phyloP scores from a whole-genome alignment of 768 basidiomycete species.

The Mycena albidolilacea region DNA sequence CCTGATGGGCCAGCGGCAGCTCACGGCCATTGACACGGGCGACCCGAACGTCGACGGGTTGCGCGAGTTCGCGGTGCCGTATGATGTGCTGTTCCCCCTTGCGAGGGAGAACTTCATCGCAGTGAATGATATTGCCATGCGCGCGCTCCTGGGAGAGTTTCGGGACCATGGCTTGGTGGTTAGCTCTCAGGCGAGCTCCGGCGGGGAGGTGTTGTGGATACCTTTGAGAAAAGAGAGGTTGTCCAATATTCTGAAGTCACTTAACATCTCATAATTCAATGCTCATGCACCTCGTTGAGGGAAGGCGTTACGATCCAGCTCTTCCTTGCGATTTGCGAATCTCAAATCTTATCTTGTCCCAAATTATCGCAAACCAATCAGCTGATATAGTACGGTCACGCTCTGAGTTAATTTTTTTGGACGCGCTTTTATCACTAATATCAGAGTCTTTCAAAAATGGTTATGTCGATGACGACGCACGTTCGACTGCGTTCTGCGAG shows the following conservation, averaged over 20 bases:
- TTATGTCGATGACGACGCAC: no score
- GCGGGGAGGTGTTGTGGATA: conserved; percentile 87
- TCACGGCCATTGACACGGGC: conserved; percentile 67
- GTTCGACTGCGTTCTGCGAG: no score
- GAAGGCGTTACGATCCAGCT: no score
- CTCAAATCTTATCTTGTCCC: no score
- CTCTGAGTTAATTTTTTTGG: no score
- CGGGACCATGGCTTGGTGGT: conserved; percentile 92
- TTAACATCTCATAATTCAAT: conserved; percentile 15
- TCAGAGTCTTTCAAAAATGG: no score
- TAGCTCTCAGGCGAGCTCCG: conserved; percentile 57
- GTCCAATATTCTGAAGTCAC: conserved; percentile 56
- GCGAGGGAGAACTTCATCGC: conserved; percentile 91
- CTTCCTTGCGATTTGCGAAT: no score
- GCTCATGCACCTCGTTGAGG: no score
- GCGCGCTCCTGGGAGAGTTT: conserved; percentile 90
- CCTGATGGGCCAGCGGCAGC: conserved; percentile 77
- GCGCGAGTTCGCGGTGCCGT: conserved; percentile 71
- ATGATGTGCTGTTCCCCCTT: conserved; percentile 78
- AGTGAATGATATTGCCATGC: conserved; percentile 87
- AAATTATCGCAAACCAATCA: no score
- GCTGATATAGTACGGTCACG: no score
- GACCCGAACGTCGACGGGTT: conserved; percentile 53
- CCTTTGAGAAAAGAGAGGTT: conserved; percentile 86
- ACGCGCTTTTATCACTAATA: no score